phyloP scores from a whole-genome alignment of 148 eudicot species.

The Selenicereus undatus region DNA sequence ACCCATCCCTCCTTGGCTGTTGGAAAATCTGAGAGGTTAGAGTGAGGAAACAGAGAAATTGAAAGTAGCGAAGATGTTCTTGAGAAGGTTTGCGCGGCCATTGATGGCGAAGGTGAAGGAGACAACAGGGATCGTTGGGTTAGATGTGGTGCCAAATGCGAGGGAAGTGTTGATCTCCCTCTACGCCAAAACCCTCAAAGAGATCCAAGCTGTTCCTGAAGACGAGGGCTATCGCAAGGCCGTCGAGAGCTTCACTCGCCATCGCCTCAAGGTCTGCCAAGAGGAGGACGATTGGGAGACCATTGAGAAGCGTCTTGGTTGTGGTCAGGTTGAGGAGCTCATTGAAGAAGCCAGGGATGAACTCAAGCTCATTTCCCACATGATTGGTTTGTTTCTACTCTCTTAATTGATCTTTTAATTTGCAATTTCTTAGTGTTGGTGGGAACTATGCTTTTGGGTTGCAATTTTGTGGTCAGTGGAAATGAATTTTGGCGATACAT shows the following conservation, averaged over 20 bases:
- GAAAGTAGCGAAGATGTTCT: slow-evolving; percentile 48
- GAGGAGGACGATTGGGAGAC: slow-evolving; percentile 73
- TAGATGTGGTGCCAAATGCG: slow-evolving; percentile 86
- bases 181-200: slow-evolving; percentile 73
- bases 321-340: slow-evolving; percentile 92
- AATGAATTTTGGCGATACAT: background rate
- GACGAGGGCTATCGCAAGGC: slow-evolving; percentile 90
- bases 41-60: background rate
- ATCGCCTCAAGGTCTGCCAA: slow-evolving; percentile 70
- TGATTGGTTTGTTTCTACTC: slow-evolving; percentile 50
- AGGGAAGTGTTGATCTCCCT: slow-evolving; percentile 70
- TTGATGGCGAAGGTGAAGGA: slow-evolving; percentile 84
- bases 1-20: background rate
- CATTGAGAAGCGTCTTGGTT: slow-evolving; percentile 69
- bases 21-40: background rate
- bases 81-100: slow-evolving; percentile 71
- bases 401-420: background rate
- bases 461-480: background rate
- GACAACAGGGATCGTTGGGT: slow-evolving; percentile 89
- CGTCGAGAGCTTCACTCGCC: slow-evolving; percentile 86
- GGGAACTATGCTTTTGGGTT: background rate
- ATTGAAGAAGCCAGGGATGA: slow-evolving; percentile 86
- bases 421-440: background rate
- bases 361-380: slow-evolving; percentile 65
- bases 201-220: slow-evolving; percentile 82